Evolutionary conservation across 768 basidiomycete species (phyloP).

Genomic region (Suillus subaureus): DNA sequence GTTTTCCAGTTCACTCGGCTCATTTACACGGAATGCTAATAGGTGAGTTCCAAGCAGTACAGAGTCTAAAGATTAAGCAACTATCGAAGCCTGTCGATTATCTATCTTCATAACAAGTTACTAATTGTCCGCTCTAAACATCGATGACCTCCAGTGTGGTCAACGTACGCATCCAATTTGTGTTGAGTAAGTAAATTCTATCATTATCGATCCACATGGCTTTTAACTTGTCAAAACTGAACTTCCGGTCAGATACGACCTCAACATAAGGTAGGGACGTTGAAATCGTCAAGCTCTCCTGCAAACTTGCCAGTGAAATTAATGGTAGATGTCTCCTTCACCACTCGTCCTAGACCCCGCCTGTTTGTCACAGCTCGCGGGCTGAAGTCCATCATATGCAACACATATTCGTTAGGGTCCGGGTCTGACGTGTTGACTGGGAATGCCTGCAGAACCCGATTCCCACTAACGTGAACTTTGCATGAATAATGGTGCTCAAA

Average conservation of each 20-base stretch:
- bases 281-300: background rate
- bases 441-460: background rate
- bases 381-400: background rate
- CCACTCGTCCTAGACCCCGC: background rate
- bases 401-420: background rate
- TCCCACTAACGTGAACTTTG: background rate
- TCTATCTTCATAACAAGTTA: background rate
- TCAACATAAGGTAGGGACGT: background rate
- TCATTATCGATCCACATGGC: background rate
- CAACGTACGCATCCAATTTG: background rate
- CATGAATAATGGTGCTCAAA: background rate
- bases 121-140: background rate
- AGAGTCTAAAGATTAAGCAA: too few species aligned
- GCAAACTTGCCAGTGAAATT: background rate
- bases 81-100: background rate
- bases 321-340: background rate
- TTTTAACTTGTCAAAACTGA: background rate
- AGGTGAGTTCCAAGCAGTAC: too few species aligned
- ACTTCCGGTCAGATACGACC: background rate
- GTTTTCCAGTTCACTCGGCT: too few species aligned
- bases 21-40: too few species aligned
- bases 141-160: background rate
- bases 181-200: background rate
- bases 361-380: background rate
- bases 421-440: background rate